A percentile compares a stretch with the other conserved stretches of the same genome.
Evolutionary conservation across 192 early-diverging fungal species (phyloP).

Genomic region (Lobosporangium transversale): DNA sequence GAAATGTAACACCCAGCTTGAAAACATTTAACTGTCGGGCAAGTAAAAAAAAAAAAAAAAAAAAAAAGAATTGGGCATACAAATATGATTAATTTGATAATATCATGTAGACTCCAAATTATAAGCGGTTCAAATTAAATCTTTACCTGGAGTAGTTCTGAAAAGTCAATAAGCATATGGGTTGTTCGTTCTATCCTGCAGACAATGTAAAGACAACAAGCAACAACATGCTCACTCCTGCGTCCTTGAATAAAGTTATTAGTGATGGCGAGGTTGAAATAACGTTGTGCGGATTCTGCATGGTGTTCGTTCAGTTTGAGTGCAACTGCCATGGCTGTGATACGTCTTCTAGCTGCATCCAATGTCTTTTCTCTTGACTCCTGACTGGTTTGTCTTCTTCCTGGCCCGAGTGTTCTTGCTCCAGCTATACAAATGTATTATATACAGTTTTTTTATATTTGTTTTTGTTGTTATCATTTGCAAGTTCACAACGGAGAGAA

Average conservation of each 20-base stretch:
- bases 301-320: conserved; percentile 79
- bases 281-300: conserved; percentile 84
- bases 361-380: conserved; percentile 79
- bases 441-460: no score
- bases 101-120: no score
- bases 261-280: conserved; percentile 84
- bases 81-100: no score
- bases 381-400: conserved; percentile 59
- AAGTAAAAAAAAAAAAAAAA: background rate
- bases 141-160: conserved; percentile 80
- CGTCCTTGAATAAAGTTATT: conserved; percentile 88
- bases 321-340: conserved; percentile 77
- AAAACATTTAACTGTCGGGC: conserved; percentile 80
- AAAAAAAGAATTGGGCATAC: background rate
- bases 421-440: no score
- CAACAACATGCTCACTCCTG: conserved; percentile 76
- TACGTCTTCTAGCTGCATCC: conserved; percentile 72
- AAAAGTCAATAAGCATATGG: conserved; percentile 96
- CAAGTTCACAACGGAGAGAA: no score
- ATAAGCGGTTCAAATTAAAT: no score
- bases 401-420: conserved; percentile 53
- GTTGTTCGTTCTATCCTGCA: conserved; percentile 86
- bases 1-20: conserved; percentile 85
- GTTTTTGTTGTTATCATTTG: no score
- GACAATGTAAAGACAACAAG: conserved; percentile 92